Percentiles rank a stretch among this genome's conserved stretches.
Conservation (phyloP, 352 stramenopile genomes). For the Phytophthora lateralis region DNA sequence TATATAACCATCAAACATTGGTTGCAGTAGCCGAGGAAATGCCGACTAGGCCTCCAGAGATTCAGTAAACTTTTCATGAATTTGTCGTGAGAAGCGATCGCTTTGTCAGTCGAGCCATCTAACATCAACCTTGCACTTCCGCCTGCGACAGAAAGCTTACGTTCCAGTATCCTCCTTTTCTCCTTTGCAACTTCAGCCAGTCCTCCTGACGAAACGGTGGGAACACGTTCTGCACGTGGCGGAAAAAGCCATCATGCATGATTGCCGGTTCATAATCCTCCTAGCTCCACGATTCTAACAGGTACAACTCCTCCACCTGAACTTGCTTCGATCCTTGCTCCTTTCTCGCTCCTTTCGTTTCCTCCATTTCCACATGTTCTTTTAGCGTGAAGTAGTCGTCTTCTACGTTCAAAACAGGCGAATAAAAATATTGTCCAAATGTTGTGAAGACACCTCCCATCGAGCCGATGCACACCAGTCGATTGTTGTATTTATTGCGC, state of each 20-base stretch:
- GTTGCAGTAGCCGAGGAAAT: neutral
- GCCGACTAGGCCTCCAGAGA: too few species aligned
- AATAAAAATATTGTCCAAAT: neutral
- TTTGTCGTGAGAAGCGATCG: neutral
- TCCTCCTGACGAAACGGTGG: neutral
- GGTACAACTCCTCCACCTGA: neutral
- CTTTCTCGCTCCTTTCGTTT: neutral
- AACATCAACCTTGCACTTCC: constrained; percentile 14
- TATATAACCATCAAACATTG: constrained; percentile 1
- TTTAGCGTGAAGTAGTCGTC: neutral
- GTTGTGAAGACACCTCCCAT: neutral
- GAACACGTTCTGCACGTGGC: neutral
- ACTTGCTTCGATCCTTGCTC: neutral
- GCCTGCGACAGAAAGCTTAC: constrained; percentile 6
- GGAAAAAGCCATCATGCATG: constrained; percentile 1
- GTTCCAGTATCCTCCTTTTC: neutral
- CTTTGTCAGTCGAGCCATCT: neutral
- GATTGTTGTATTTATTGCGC: neutral
- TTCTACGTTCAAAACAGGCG: neutral
- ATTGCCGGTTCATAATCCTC: constrained; percentile 4
- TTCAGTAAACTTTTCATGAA: neutral
- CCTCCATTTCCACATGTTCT: constrained; percentile 1
- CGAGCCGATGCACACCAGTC: constrained; percentile 10
- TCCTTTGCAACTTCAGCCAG: neutral
- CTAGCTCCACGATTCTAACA: neutral